These are phyloP conservation scores for Eutypa lata DNA, from an alignment of 2,329 filamentous ascomycete species.

Conservation along the genomic window DNA sequence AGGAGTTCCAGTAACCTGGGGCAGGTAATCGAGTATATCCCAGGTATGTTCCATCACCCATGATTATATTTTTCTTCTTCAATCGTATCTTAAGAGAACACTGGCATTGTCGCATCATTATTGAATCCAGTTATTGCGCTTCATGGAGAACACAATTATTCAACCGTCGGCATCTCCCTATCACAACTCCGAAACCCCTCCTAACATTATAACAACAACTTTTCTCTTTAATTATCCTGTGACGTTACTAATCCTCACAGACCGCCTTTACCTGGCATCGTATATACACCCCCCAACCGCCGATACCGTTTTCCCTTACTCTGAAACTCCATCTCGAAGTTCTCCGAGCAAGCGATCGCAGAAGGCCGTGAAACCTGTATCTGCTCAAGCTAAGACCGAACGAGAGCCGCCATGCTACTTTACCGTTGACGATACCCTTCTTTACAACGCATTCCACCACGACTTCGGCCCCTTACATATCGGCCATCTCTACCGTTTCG, in stretches of 20 bases:
- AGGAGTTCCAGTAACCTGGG: constrained; percentile 61
- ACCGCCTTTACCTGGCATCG: constrained; percentile 91
- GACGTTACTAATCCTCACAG: constrained; percentile 51
- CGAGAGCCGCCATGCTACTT: constrained; percentile 81
- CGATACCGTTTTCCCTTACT: constrained; percentile 84
- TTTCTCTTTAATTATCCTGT: constrained; percentile 19
- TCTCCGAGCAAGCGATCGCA: constrained; percentile 77
- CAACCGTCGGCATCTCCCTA: not conserved
- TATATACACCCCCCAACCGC: constrained; percentile 80
- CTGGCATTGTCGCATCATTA: constrained; percentile 20
- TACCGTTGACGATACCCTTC: constrained; percentile 83
- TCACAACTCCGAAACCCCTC: constrained; percentile 4
- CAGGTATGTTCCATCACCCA: constrained; percentile 59
- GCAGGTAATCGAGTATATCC: constrained; percentile 94
- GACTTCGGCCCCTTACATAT: constrained; percentile 98
- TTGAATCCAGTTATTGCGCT: not conserved
- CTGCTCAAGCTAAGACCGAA: constrained; percentile 41
- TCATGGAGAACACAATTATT: not conserved
- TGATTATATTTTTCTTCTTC: constrained; percentile 2
- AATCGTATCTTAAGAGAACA: constrained; percentile 14
- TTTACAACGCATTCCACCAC: constrained; percentile 98
- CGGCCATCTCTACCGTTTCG: constrained; percentile 94
- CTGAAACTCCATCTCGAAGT: constrained; percentile 48
- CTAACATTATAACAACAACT: constrained; percentile 10
- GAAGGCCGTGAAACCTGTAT: constrained; percentile 56